Conservation (phyloP, 352 stramenopile genomes). For the Pythium graminicola region DNA sequence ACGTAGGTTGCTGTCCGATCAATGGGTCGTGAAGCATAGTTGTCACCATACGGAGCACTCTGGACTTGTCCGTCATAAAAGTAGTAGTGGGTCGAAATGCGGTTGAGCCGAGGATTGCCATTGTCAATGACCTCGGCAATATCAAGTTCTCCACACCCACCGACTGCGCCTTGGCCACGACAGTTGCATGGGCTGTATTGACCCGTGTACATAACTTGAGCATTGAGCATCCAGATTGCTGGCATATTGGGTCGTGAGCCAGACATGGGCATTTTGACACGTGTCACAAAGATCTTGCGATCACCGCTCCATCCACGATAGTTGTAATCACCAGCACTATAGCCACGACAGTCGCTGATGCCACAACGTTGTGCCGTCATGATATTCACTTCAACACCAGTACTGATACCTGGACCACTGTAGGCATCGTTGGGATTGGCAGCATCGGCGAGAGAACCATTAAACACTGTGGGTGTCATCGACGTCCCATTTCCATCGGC, state of each 20-base stretch:
- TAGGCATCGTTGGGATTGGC: background rate
- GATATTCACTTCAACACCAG: conserved; percentile 70
- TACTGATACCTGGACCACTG: conserved; percentile 30
- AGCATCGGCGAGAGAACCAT: conserved; percentile 42
- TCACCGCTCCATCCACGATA: conserved; percentile 56
- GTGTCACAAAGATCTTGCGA: conserved; percentile 77
- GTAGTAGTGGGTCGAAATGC: conserved; percentile 78
- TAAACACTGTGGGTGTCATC: conserved; percentile 35
- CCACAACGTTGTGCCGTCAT: conserved; percentile 58
- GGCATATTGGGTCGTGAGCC: conserved; percentile 41
- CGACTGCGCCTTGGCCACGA: conserved; percentile 47
- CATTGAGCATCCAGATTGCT: conserved; percentile 71
- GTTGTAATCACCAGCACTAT: conserved; percentile 65
- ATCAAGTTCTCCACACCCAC: conserved; percentile 72
- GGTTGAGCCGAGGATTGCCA: conserved; percentile 33
- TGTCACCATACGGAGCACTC: conserved; percentile 49
- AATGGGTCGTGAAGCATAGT: conserved; percentile 44
- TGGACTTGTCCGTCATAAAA: conserved; percentile 49
- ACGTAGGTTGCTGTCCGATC: conserved; percentile 49
- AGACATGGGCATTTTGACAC: conserved; percentile 50
- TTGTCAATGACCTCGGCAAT: conserved; percentile 69
- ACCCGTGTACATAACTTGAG: conserved; percentile 54
- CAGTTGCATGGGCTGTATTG: conserved; percentile 79
- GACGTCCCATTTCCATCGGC: conserved; percentile 42
- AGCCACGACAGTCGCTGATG: conserved; percentile 41